A percentile compares a stretch with the other conserved stretches of the same genome.
Conservation (phyloP, 2,329 filamentous ascomycete species). For the Fusarium mundagurra region DNA sequence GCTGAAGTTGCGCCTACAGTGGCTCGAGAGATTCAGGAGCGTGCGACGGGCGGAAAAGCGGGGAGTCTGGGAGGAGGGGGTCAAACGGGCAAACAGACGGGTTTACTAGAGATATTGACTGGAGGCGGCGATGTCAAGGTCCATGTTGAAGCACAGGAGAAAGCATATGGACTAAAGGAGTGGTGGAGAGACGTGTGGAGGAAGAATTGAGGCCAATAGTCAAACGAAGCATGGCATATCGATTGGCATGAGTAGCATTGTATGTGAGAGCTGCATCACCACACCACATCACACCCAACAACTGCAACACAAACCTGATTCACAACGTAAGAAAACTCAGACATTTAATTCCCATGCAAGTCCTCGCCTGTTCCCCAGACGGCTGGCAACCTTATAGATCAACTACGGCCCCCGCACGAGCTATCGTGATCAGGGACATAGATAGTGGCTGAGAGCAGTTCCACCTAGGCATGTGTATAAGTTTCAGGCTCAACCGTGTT, state of each 20-base stretch:
- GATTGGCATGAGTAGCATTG: neutral
- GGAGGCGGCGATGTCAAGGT: conserved; percentile 61
- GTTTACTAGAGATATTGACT: conserved; percentile 70
- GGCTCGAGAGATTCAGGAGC: conserved; percentile 75
- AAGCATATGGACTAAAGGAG: conserved; percentile 86
- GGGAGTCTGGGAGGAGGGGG: conserved; percentile 48
- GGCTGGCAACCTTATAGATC: neutral
- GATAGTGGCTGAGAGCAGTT: neutral
- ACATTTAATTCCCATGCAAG: neutral
- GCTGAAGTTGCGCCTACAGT: conserved; percentile 85
- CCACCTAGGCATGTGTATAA: neutral
- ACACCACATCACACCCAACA: neutral
- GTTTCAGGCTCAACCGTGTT: neutral
- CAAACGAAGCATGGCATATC: neutral
- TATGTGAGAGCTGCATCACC: neutral
- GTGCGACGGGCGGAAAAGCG: conserved; percentile 61
- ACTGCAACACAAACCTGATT: neutral
- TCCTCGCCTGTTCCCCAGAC: conserved; percentile 6
- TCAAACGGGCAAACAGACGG: conserved; percentile 49
- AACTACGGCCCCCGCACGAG: neutral
- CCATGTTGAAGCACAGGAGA: conserved; percentile 78
- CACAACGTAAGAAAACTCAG: neutral
- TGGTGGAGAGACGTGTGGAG: conserved; percentile 86
- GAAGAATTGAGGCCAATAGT: conserved; percentile 31
- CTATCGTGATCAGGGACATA: neutral